Percentiles rank a stretch among this genome's conserved stretches.
phyloP scores from a whole-genome alignment of 2,329 filamentous ascomycete genomes.

The Penicillium oxalicum region DNA sequence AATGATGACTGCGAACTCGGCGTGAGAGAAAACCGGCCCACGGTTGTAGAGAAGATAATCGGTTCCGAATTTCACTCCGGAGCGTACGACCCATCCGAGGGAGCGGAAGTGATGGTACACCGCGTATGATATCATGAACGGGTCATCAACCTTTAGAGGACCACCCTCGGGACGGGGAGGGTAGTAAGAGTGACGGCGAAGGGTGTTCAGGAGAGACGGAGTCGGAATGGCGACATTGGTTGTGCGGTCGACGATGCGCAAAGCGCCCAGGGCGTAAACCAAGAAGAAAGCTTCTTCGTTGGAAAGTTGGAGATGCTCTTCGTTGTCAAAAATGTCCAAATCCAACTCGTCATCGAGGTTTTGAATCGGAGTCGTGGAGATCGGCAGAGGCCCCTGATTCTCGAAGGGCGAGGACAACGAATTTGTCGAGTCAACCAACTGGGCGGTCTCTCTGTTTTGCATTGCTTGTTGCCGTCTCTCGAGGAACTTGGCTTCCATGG shows the following conservation, averaged over 20 bases:
- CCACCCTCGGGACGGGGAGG: conserved; percentile 47
- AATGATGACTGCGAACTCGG: conserved; percentile 83
- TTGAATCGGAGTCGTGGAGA: conserved; percentile 11
- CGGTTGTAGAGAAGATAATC: conserved; percentile 93
- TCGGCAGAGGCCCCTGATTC: conserved; percentile 52
- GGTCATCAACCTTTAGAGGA: conserved; percentile 64
- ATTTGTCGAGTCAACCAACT: conserved; percentile 52
- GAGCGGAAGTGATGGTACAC: conserved; percentile 96
- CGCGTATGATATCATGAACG: conserved; percentile 78
- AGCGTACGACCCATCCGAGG: conserved; percentile 86
- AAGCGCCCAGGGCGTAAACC: conserved; percentile 68
- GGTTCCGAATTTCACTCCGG: conserved; percentile 88
- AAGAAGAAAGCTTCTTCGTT: conserved; percentile 91
- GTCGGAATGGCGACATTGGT: conserved; percentile 44
- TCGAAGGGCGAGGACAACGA: conserved; percentile 64
- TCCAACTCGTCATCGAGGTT: conserved; percentile 20
- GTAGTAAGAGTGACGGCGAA: conserved; percentile 64
- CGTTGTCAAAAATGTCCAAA: conserved; percentile 37
- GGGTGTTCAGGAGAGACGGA: conserved; percentile 58
- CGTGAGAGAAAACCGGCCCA: conserved; percentile 89
- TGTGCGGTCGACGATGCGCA: conserved; percentile 51
- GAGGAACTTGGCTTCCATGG: conserved; percentile 26
- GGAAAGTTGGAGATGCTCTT: conserved; percentile 88
- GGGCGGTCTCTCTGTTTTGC: conserved; percentile 9
- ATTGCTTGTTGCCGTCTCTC: conserved; percentile 17